Base-by-base conservation (phyloP, 257 asterid species). In the Euphrasia confusa region DNA sequence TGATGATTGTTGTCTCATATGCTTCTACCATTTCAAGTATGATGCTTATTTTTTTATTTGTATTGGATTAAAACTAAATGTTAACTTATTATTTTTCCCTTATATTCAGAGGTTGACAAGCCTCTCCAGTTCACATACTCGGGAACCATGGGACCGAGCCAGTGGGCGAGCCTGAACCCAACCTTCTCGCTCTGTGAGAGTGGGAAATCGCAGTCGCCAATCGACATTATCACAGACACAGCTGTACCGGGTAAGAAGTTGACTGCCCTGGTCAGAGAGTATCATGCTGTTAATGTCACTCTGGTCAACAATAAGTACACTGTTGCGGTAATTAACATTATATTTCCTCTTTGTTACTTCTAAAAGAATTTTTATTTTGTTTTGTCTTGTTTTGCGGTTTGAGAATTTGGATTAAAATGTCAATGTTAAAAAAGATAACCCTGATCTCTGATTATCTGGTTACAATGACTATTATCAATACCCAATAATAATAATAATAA, bases 191-290 rank as follows among this genome's bases (percentile, higher is more conserved):
- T 64, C 11, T 85, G 98, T 52, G 79, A 82, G 2, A 72, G 64
- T 11, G 96, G 98, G 48, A 82, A 77, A 69, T 58, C 69, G 4
- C 96, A 88, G 71, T 88, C 96, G 12, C 98, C 98, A 6, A 61
- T 91, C 30, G 72, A 91, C 57, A 81, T 91, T 10, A 26, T 48
- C 11, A 26, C 77, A 0, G 47, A 32, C 12, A 17, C 68, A 65
- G 81, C 67, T 42, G 72, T 74, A 4, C 12, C 17, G 11, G 65
- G 62, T 72, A 72, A 66, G 8, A 71, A 77, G 5, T 53, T 80
- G 77, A 82, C 77, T 68, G 85, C 98, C 2, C 76, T 91, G 27
- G 40, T 74, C 60, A 81, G 89, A 52, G 18, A 67, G 26, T 66
- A 72, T 66, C 63, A 44, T 63, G 61, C 84, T 10, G 84, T 65